Evolutionary conservation across 768 basidiomycete genomes (phyloP), one percentile per base, ranked within the genome.

Genomic region (Suillus lakei): DNA sequence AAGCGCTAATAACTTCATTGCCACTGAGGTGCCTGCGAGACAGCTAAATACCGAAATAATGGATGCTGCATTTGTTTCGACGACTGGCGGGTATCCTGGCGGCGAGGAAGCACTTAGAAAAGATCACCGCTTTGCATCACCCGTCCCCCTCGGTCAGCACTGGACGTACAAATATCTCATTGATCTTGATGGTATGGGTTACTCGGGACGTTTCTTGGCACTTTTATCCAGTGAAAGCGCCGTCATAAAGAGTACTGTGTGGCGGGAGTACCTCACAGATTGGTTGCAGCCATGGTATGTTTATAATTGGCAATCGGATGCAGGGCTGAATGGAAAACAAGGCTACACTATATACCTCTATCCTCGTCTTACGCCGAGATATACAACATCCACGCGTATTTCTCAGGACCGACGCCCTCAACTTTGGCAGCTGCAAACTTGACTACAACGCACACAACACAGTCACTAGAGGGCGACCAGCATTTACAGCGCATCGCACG

Each of bases 341-440:
- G 95, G 96, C 83, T 98, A 30, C 97, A 99, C 78, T 99, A 87
- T 74, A 96, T 99, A 69, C 97, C 97, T 0, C 78, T 99, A 39
- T 95, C 95, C 0, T 83, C 90, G 46, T 84, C 89, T 4, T 98
- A 98, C 77, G 79, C 84, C 53, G 97, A 99, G 78, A 88, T 99
- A 60, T 98, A 99, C 81, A 96, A 98, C 74, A 86, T 98, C 63
- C 88, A 93, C 71, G 86, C 94, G 3, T 99, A 91, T 82, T 99
- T 98, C 81, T 95, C 93, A 0, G 96, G 97, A 0, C 87, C 93
- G 1, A 84, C 93, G 0, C 73, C 82, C 13, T 81, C 89, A 3
- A 86, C 88, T 44, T 77, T 91, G 12, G 76, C 81, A 36, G 79
- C 82, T 0, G 81, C 82, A 28, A 89, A 89, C 70, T 82, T 82